Base-by-base conservation (phyloP, 2,329 filamentous ascomycete species). In the Leptographium radiaticola region DNA sequence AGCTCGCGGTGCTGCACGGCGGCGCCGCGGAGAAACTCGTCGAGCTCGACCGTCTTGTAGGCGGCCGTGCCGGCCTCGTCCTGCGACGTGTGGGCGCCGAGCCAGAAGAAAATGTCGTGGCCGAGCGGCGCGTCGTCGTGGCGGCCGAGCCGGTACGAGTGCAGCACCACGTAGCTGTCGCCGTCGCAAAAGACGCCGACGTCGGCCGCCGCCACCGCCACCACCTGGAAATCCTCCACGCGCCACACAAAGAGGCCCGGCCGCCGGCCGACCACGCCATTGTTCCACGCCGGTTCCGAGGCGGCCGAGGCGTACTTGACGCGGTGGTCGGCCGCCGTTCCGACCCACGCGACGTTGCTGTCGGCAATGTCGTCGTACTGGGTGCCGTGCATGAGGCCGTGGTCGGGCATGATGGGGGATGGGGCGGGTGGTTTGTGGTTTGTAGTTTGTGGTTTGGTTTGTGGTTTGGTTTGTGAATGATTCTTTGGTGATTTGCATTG, bases 41-140 rank as follows among this genome's bases (percentile, higher is more conserved):
- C 83, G 16, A 86, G 70, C 65, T 86, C 83, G 30, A 84, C 81
- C 0, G 82, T 83, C 70, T 86, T 86, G 68, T 86, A 84, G 2
- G 83, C 82, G 0, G 83, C 83, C 0, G 77, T 80, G 16, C 82
- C 83, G 2, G 81, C 81, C 67, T 86, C 83, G 58, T 86, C 83
- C 67, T 84, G 80, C 2, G 78, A 75, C 0, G 81, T 86, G 62
- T 83, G 76, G 51, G 66, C 71, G 6, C 83, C 83, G 1, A 86
- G 73, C 82, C 81, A 86, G 69, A 86, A 86, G 71, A 82, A 86
- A 61, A 86, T 75, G 50, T 85, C 81, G 60, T 86, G 81, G 44
- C 68, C 70, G 6, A 84, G 68, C 9, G n/a, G 33, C 18, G 18
- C 13, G 34, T 18, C 36, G 36, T 4, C 46, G 8, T 8, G 31